A percentile compares a stretch with the other conserved stretches of the same genome.
Conservation (phyloP, 83 land plant species). For the Picea mariana region DNA sequence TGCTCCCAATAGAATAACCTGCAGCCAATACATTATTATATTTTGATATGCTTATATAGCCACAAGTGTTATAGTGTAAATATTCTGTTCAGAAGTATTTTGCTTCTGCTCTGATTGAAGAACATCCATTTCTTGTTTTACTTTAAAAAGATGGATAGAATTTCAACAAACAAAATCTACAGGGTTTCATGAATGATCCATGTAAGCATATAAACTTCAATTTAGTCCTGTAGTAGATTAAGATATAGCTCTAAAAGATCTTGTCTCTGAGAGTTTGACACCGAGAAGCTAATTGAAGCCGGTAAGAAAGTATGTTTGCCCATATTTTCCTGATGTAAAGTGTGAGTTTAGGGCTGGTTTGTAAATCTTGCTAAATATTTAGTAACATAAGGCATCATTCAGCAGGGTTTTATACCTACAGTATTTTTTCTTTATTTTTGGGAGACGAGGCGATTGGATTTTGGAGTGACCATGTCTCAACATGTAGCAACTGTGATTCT, state of each 20-base stretch:
- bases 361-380: background rate
- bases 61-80: too few relatives aligned
- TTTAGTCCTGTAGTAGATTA: background rate
- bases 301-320: background rate
- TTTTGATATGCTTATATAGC: too few relatives aligned
- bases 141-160: background rate
- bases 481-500: too few relatives aligned
- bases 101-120: background rate
- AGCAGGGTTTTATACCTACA: background rate
- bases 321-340: background rate
- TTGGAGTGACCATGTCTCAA: too few relatives aligned
- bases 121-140: background rate
- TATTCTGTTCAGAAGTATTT: background rate
- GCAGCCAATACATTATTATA: too few relatives aligned
- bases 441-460: conserved; percentile 75
- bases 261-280: background rate
- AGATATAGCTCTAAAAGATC: background rate
- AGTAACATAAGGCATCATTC: background rate
- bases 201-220: background rate
- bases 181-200: background rate
- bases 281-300: background rate
- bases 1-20: too few relatives aligned
- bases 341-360: background rate
- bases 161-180: background rate
- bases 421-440: conserved; percentile 34